Base-by-base conservation (phyloP, 306 rosid genomes). In the Rubus parviflorus region DNA sequence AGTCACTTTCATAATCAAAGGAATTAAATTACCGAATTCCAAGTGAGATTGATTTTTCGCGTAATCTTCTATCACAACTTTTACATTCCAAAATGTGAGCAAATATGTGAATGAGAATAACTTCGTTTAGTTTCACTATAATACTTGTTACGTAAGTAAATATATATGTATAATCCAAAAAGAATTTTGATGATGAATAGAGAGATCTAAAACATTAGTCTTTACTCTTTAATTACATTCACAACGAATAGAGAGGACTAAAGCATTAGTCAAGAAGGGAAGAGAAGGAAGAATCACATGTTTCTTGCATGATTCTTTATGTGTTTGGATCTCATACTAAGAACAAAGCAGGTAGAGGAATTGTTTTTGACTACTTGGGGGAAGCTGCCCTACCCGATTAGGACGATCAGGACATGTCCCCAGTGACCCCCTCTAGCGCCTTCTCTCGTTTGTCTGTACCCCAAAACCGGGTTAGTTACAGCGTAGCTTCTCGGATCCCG, bases 401-500 rank as follows among this genome's bases (percentile, higher is more conserved):
- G 65, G 47, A 77, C 13, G 46, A 77, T 2, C 20, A 60, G 23
- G 48, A 37, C 70, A 70, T 23, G 22, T 58, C 68, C 67, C 43
- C 68, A 60, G 7, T 4, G 19, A 62, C 6, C 46, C 67, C 42
- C 43, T 65, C 70, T 8, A 16, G 6, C 23, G 7, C 51, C 41
- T 25, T n/a, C 66, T 35, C 46, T 17, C 49, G 11, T 38, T 51
- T 61, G 64, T 45, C 9, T 38, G 30, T 8, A 23, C 56, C 54
- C 48, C 8, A 11, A 38, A 58, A 49, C 20, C 8, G 64, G 54
- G 16, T 69, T 15, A 20, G 48, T 76, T 45, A 37, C 80, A 58
- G 47, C 56, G 71, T 79, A 78, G 43, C 48, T 51, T 69, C 72
- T 56, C 46, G 60, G 35, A 53, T 38, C 47, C 61, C 25, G 17